Evolutionary conservation across 306 rosid genomes (phyloP), one percentile per base, ranked within the genome.

Genomic region (Trichosanthes cucumerina): DNA sequence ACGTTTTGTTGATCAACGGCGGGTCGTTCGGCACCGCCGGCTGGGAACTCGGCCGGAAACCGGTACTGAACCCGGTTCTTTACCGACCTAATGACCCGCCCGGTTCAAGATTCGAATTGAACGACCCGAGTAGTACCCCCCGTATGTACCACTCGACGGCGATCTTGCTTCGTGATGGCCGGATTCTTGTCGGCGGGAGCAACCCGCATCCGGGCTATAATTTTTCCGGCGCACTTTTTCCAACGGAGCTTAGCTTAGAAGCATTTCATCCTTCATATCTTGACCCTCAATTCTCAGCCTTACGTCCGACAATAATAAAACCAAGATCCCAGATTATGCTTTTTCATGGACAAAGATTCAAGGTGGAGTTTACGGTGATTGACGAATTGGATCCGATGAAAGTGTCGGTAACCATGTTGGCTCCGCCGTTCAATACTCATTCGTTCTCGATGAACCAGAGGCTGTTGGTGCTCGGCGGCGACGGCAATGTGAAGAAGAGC

Each of bases 361-460:
- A 23, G 24, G 80, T 77, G 26, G 16, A 38, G 3, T 77, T 77
- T 19, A 77, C 38, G 7, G 54, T 59, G 31, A 21, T 44, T n/a
- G 56, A 53, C 0, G 1, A 36, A 0, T 14, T 83, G 7, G 49
- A 23, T 14, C 6, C 23, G 21, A 11, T 47, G 21, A 43, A 14
- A 74, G 80, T 89, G 16, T 38, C 46, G 24, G 89, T 87, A 11
- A 85, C 89, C 8, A 36, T 89, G 81, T 23, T 81, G 77, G 79
- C 87, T 38, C 92, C 92, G 44, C 81, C 92, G 8, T 85, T 89
- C 52, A 80, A 28, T 16, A 90, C 91, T 2, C 93, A 90, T 79
- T 90, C 93, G 0, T 85, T 83, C 43, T 86, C 93, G 0, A 86
- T 85, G 90, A 86, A 81, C 78, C 87, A 88, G 34, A 83, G 88